Conservation (phyloP, 2,329 filamentous ascomycete genomes). For the Phialophora verrucosa region DNA sequence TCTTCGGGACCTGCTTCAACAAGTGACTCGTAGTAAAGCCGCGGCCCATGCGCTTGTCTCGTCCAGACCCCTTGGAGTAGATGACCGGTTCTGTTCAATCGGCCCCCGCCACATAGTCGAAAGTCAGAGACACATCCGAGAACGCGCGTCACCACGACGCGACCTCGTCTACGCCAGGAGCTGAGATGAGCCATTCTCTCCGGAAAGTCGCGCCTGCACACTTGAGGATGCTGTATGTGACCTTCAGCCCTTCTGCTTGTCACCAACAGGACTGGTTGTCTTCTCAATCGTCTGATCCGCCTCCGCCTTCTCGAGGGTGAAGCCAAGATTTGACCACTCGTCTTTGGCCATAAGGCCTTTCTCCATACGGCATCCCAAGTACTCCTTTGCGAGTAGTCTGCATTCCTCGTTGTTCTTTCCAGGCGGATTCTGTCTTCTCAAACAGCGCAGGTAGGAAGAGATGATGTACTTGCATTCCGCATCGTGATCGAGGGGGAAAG, state of each 20-base stretch:
- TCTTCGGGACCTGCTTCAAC: background rate
- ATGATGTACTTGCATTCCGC: constrained; percentile 94
- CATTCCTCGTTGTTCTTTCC: constrained; percentile 89
- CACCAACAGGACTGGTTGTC: background rate
- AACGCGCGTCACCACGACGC: background rate
- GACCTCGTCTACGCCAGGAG: background rate
- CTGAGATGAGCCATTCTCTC: background rate
- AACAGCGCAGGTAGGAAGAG: constrained; percentile 80
- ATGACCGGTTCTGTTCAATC: background rate
- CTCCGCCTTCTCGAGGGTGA: constrained; percentile 59
- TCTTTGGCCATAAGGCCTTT: constrained; percentile 95
- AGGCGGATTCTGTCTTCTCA: constrained; percentile 67
- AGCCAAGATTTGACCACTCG: constrained; percentile 92
- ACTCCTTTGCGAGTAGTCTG: constrained; percentile 82
- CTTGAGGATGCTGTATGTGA: background rate
- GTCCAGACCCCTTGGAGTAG: background rate
- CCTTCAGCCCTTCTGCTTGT: constrained; percentile 19
- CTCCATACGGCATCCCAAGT: constrained; percentile 93
- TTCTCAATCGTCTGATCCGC: constrained; percentile 5
- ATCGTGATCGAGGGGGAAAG: constrained; percentile 95
- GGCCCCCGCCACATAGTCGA: background rate
- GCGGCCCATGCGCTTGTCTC: background rate
- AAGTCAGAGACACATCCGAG: background rate
- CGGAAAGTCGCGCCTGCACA: background rate
- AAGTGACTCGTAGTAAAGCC: background rate